Base-by-base conservation (phyloP, 2,329 filamentous ascomycete species). In the Talaromyces albobiverticillius region DNA sequence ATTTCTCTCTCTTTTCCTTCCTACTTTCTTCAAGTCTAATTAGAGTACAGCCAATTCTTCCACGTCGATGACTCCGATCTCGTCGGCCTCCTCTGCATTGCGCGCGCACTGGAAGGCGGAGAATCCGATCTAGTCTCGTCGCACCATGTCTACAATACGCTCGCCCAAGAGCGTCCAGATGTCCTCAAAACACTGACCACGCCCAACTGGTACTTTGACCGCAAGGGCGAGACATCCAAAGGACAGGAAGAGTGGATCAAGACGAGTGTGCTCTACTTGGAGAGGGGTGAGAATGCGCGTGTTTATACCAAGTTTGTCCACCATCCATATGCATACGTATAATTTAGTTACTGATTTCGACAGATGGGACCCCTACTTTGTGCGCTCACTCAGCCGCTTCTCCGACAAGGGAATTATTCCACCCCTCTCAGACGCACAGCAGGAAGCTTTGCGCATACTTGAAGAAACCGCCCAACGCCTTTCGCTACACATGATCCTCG, bases 181-280 rank as follows among this genome's bases (percentile, higher is more conserved):
- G 86, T 95, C 1, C 86, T 89, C 0, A 83, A 88, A 68, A 79
- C 85, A 5, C 77, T 95, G 51, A 87, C 88, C 1, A 75, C 86
- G 67, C 90, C 90, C 0, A 83, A 90, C 59, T 95, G 90, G 90
- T 94, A 95, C 75, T 93, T 95, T 69, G 90, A 95, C 72, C 86
- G 90, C 52, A 95, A 95, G 76, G 90, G 90, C 10, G 90, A 95
- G 76, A 84, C 82, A 1, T 88, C 84, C 20, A 74, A 78, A 13
- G 90, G 89, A 11, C 80, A 95, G 71, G 83, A 92, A 52, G 84
- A 85, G 54, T 95, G 85, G 73, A 88, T 90, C 62, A 79, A 80
- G 41, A 84, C 86, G 29, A 80, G 82, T 11, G 83, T 95, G 16
- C 83, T 94, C 62, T 95, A 91, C 69, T 76, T 91, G 3, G 90